phyloP scores from a whole-genome alignment of 306 rosid species.

The Sindora glabra region DNA sequence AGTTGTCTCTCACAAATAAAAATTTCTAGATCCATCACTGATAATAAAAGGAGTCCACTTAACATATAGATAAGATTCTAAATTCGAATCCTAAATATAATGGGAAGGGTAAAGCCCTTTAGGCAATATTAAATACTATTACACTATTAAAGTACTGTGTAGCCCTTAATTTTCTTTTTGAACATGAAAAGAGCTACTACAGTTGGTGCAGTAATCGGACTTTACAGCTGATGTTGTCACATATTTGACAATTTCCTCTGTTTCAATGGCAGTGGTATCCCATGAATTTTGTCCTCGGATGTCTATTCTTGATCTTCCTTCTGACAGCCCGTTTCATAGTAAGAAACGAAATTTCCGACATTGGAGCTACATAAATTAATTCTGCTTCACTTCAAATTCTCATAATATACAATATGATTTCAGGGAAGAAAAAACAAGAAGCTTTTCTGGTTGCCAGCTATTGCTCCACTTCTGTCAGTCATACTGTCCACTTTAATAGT shows the following conservation, averaged over 20 bases:
- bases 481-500: slow-evolving; percentile 71
- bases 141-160: too few species aligned
- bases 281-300: slow-evolving; percentile 65
- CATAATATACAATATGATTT: neutral
- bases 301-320: slow-evolving; percentile 71
- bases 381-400: slow-evolving; percentile 6
- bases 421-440: slow-evolving; percentile 81
- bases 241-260: neutral
- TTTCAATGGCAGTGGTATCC: slow-evolving; percentile 59
- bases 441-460: slow-evolving; percentile 76
- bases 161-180: too few species aligned
- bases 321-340: slow-evolving; percentile 54
- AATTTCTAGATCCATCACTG: too few species aligned
- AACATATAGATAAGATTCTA: too few species aligned
- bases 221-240: neutral
- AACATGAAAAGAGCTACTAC: neutral
- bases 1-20: too few species aligned
- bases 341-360: slow-evolving; percentile 22
- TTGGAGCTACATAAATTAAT: neutral
- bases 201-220: neutral
- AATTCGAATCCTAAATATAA: too few species aligned
- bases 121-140: too few species aligned
- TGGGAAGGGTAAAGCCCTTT: too few species aligned
- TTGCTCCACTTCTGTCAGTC: slow-evolving; percentile 74
- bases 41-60: too few species aligned